Evolutionary conservation across 306 rosid species (phyloP), one percentile per base, ranked within the genome.

Genomic region (Citrullus colocynthis): DNA sequence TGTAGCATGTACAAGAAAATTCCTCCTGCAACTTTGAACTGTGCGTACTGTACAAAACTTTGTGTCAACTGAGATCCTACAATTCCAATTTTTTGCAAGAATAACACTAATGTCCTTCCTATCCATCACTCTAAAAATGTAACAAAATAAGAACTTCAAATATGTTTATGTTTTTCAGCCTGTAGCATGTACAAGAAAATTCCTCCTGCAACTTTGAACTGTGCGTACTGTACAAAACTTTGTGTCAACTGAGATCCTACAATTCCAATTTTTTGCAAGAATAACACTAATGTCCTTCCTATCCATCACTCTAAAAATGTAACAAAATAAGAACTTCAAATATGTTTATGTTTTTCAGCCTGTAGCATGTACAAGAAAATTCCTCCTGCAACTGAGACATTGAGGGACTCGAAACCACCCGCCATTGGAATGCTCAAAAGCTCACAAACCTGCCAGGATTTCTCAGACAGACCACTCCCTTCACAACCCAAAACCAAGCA

Each of bases 21-120:
- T 73, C 98, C 97, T 80, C 98, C 98, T 2, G 98, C 98, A 84
- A 94, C 98, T 36, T n/a, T n/a, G n/a, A n/a, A n/a, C n/a, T n/a
- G n/a, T 45, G 52, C 52, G 15, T 12, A 45, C 52, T 45, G 4
- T 48, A 48, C 52, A 48, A 48, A 48, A 48, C 4, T 44, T 44
- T 2, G 52, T 48, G 52, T 48, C 52, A 48, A 48, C 11, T n/a
- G 30, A n/a, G 61, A 24, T 32, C 17, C 13, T 30, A 9, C 8
- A 28, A 28, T 60, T 14, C 39, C 28, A 28, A 4, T 0, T 60
- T 60, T 28, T 24, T 60, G 36, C 9, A 60, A 28, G 39, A 12
- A 1, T 0, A 11, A 28, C 66, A 30, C 30, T 18, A 56, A 56
- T 17, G 30, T n/a, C 12, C 61, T 56, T 56, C 30, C 61, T 56